Base-by-base conservation (phyloP, 208 protist genomes). In the Kentomonas sorsogonicus region DNA sequence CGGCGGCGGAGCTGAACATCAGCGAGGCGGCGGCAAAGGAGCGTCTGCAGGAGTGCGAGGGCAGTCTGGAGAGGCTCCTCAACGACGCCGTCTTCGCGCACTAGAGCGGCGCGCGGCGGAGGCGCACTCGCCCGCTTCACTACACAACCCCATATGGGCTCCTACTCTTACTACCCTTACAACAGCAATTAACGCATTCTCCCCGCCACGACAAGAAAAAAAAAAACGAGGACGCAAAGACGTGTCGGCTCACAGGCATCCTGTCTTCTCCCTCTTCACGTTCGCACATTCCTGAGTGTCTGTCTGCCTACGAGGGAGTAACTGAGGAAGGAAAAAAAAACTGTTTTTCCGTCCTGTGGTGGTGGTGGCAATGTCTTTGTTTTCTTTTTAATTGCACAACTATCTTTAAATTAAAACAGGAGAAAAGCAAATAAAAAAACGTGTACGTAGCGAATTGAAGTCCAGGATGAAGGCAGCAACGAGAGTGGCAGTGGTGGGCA, bases 81-180 rank as follows among this genome's bases (percentile, higher is more conserved):
- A 72, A 81, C 3, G 81, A 91, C 25, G 69, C 77, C 39, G 78
- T 77, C n/a, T n/a, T n/a, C n/a, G n/a, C n/a, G n/a, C n/a, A n/a
- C n/a, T n/a, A n/a, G 74, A 81, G 15, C 66, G 90, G 43, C 77
- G 67, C 18, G 83, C 77, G 77, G 46, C 66, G 15, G 80, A 74
- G 48, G 58, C 54, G 22, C 75, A 64, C 23, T 30, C 34, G 7
- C 44, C 15, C 26, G 3, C 38, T 34, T 11, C 18, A 10, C 34
- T 23, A 9, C 41, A 16, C 38, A 11, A 1, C 20, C 23, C 3
- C 46, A 34, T n/a, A 46, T 15, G 16, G 3, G 20, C 48, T 39
- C 52, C 27, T 43, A 22, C 34, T 54, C 22, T 5, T n/a, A 52
- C 4, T 52, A 31, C 22, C 33, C 15, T 31, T 59, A 44, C 20